Evolutionary conservation across 2,329 filamentous ascomycete species (phyloP).

Genomic region (Colletotrichum karsti): DNA sequence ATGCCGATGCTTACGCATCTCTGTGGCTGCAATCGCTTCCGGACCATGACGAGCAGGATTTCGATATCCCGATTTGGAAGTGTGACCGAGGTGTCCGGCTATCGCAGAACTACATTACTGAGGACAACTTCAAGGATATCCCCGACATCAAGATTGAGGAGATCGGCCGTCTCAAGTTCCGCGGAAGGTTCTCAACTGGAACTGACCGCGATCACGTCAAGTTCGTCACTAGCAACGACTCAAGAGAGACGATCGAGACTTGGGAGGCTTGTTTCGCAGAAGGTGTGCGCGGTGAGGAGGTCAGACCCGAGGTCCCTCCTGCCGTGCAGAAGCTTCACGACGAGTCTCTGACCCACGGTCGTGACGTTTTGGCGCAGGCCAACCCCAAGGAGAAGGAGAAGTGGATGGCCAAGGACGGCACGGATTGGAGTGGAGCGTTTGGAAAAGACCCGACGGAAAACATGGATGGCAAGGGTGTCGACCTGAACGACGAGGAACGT

Average conservation of each 20-base stretch:
- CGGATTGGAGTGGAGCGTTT: slow-evolving; percentile 89
- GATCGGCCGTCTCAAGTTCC: slow-evolving; percentile 83
- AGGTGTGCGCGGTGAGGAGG: slow-evolving; percentile 78
- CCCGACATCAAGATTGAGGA: slow-evolving; percentile 82
- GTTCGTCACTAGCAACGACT: slow-evolving; percentile 88
- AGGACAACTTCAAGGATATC: slow-evolving; percentile 74
- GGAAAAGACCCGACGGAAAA: slow-evolving; percentile 74
- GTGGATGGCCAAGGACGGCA: slow-evolving; percentile 83
- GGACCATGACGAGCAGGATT: slow-evolving; percentile 79
- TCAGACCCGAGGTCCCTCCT: slow-evolving; percentile 78
- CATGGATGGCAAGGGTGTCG: slow-evolving; percentile 42
- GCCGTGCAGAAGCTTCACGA: slow-evolving; percentile 81
- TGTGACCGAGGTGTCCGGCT: slow-evolving; percentile 79
- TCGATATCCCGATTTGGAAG: slow-evolving; percentile 92
- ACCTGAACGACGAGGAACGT: slow-evolving; percentile 46
- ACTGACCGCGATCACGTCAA: slow-evolving; percentile 86
- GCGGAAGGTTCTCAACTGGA: slow-evolving; percentile 85
- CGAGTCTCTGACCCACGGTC: slow-evolving; percentile 78
- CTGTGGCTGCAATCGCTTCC: slow-evolving; percentile 88
- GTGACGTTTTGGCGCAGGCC: slow-evolving; percentile 81
- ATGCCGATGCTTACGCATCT: slow-evolving; percentile 77
- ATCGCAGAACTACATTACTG: slow-evolving; percentile 91
- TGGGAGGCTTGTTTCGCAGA: slow-evolving; percentile 94
- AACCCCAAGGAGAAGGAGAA: slow-evolving; percentile 76
- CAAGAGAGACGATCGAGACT: slow-evolving; percentile 90